Evolutionary conservation across 192 early-diverging fungal genomes (phyloP), one percentile per base, ranked within the genome.

Genomic region (Borealophlyctis nickersoniae): DNA sequence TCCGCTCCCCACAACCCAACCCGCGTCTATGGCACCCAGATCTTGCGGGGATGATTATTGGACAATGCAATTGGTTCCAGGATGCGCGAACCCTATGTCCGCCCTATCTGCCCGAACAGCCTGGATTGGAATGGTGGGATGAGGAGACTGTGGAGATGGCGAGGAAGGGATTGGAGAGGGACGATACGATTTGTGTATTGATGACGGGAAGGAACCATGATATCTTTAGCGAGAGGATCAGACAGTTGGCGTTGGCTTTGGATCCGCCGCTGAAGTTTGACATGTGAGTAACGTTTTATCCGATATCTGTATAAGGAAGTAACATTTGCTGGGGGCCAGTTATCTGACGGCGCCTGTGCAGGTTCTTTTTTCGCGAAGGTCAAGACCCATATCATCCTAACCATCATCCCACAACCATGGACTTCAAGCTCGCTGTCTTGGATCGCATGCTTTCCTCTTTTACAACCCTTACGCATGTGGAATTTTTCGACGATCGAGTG

Each of bases 31-130:
- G 80, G 80, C 55, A 69, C 7, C 32, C 49, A 3, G 36, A 59
- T 3, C 53, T 83, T 4, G 49, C 30, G 9, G 78, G 81, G 45
- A 60, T 63, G n/a, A 58, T 83, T 7, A 80, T 78, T 14, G 52
- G 58, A 30, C 78, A 83, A 56, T 83, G 76, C 53, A 71, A 68
- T 14, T 83, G 81, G 81, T 83, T 83, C 61, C 26, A 51, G 24
- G 76, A 79, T 36, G 61, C 71, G 7, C 56, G 73, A 1, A 80
- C 81, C 9, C 67, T 83, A 16, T 28, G 36, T 0, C 33, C 52
- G 16, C 81, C 81, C 14, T 78, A 73, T 61, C 58, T 83, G 24
- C 81, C 81, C 2, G 52, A 49, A 14, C 4, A 19, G 3, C 74
- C 77, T 23, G 71, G 62, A n/a, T 13, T 4, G 4, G 31, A 32